phyloP scores from a whole-genome alignment of 305 asterid species.

The Salvia sclarea region DNA sequence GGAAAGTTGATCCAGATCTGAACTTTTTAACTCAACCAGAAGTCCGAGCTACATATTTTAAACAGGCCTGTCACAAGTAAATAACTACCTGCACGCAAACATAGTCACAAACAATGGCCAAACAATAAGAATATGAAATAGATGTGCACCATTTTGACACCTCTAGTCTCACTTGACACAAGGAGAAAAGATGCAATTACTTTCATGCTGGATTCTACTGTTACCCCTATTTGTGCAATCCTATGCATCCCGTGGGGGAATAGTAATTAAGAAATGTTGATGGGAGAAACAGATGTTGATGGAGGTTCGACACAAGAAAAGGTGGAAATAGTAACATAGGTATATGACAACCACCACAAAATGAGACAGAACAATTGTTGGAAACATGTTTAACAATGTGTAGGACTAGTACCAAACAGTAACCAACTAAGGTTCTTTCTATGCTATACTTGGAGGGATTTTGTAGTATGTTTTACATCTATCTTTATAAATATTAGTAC shows the following conservation, averaged over 20 bases:
- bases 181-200: not conserved
- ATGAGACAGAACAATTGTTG: not conserved
- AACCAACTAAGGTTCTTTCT: not conserved
- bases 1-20: not conserved
- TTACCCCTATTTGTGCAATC: not conserved
- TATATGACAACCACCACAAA: not conserved
- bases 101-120: not conserved
- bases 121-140: too few species aligned
- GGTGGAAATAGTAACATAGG: not conserved
- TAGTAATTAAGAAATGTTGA: not conserved
- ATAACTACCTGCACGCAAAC: not conserved
- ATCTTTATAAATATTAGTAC: not conserved
- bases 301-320: not conserved
- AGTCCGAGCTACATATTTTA: not conserved
- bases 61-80: not conserved
- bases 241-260: not conserved
- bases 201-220: not conserved
- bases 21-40: not conserved
- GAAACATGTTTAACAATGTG: not conserved
- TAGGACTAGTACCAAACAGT: not conserved
- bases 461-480: not conserved
- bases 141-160: not conserved
- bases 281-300: not conserved
- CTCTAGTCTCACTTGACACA: not conserved
- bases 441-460: not conserved